Evolutionary conservation across 208 protist species (phyloP).

Genomic region (Acanthamoeba sp.): DNA sequence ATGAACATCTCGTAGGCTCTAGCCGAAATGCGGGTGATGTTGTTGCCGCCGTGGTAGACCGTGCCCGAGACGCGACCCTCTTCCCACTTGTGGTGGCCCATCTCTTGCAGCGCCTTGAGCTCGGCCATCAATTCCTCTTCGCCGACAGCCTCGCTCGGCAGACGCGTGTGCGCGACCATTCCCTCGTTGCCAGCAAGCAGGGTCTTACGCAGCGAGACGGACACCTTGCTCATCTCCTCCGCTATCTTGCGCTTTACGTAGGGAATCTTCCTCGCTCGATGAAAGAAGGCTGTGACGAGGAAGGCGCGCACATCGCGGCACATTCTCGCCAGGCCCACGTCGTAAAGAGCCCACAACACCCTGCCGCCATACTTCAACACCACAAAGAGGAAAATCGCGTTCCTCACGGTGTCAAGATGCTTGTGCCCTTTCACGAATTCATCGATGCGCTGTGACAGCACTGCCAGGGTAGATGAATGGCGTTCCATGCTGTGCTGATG

Average conservation of each 20-base stretch:
- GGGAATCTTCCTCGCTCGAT: conserved; percentile 1
- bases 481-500: background rate
- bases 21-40: conserved; percentile 48
- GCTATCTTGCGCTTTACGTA: conserved; percentile 10
- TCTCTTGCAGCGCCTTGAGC: conserved; percentile 9
- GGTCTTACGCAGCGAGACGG: background rate
- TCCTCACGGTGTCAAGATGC: conserved; percentile 1
- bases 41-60: conserved; percentile 49
- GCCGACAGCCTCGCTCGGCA: background rate
- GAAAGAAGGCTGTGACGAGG: conserved; percentile 14
- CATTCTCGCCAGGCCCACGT: background rate
- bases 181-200: conserved; percentile 5
- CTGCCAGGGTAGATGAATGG: background rate
- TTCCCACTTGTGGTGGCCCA: conserved; percentile 70
- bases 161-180: background rate
- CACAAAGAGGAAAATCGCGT: conserved; percentile 40
- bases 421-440: conserved; percentile 1
- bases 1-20: conserved; percentile 71
- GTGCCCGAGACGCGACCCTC: conserved; percentile 40
- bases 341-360: conserved; percentile 46
- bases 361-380: conserved; percentile 20
- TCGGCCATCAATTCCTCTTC: background rate
- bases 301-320: background rate
- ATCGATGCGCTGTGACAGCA: background rate
- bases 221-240: conserved; percentile 42